These are phyloP conservation scores for Hyaloscypha bicolor DNA, from an alignment of 495 filamentous ascomycete genomes.

Conservation along the genomic window DNA sequence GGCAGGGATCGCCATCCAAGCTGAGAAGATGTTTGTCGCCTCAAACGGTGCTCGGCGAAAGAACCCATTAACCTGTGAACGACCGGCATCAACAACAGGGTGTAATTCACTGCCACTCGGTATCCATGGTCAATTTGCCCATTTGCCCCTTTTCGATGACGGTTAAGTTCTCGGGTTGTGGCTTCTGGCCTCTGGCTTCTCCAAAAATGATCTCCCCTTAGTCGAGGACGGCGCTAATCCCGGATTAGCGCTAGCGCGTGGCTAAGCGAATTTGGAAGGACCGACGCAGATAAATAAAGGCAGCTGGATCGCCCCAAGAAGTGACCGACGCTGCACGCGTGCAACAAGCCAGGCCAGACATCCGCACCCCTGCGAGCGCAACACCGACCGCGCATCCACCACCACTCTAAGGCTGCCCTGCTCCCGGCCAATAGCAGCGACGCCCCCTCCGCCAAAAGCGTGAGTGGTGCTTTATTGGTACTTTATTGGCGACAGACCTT, in stretches of 20 bases:
- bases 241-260: background rate
- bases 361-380: background rate
- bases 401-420: background rate
- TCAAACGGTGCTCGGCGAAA: background rate
- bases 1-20: slow-evolving; percentile 15
- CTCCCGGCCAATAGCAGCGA: background rate
- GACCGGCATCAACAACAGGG: background rate
- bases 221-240: background rate
- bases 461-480: background rate
- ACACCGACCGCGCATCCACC: background rate
- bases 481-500: background rate
- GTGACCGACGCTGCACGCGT: slow-evolving; percentile 10
- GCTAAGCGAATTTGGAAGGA: slow-evolving; percentile 5
- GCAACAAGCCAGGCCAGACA: slow-evolving; percentile 5
- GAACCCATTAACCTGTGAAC: background rate
- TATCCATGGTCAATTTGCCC: background rate
- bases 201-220: slow-evolving; percentile 9
- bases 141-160: background rate
- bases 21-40: slow-evolving; percentile 4
- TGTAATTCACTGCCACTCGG: background rate
- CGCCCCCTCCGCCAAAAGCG: background rate
- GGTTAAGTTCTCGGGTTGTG: background rate
- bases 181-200: background rate
- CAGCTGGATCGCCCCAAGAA: slow-evolving; percentile 22
- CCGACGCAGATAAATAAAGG: slow-evolving; percentile 15